Conservation (phyloP, 768 basidiomycete species). For the Lentinula edodes region DNA sequence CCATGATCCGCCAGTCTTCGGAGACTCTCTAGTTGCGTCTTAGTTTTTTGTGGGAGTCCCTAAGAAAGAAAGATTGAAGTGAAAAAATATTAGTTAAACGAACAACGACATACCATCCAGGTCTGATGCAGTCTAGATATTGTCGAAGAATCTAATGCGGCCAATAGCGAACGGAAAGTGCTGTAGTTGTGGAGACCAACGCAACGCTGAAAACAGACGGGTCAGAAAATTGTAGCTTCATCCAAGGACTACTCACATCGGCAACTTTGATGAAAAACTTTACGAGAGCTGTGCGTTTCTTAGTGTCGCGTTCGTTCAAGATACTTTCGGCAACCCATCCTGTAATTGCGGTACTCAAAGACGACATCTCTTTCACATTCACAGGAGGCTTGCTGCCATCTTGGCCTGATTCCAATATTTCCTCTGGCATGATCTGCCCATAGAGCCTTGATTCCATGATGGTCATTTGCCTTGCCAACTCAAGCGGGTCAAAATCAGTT, state of each 20-base stretch:
- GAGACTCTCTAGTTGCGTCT: conserved; percentile 68
- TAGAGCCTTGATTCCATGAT: conserved; percentile 90
- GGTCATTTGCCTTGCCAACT: conserved; percentile 90
- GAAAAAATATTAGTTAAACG: background rate
- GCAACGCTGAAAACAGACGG: conserved; percentile 59
- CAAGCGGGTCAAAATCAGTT: conserved; percentile 90
- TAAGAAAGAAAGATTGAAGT: conserved; percentile 21
- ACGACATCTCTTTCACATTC: conserved; percentile 80
- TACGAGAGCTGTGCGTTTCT: conserved; percentile 70
- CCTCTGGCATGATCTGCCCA: conserved; percentile 80
- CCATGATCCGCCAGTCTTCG: conserved; percentile 88
- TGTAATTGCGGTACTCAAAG: conserved; percentile 87
- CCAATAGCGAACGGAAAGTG: conserved; percentile 86
- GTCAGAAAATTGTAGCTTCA: background rate
- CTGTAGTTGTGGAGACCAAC: conserved; percentile 83
- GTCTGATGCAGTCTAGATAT: conserved; percentile 90
- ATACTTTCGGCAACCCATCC: conserved; percentile 97
- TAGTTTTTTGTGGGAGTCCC: conserved; percentile 85
- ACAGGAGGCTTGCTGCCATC: conserved; percentile 56
- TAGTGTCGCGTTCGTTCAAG: conserved; percentile 82
- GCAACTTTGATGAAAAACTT: conserved; percentile 95
- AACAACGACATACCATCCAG: conserved; percentile 68
- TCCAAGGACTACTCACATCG: conserved; percentile 51
- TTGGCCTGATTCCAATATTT: conserved; percentile 81
- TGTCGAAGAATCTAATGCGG: conserved; percentile 92